Conservation (phyloP, 495 filamentous ascomycete species). For the Chaetomium fimeti region DNA sequence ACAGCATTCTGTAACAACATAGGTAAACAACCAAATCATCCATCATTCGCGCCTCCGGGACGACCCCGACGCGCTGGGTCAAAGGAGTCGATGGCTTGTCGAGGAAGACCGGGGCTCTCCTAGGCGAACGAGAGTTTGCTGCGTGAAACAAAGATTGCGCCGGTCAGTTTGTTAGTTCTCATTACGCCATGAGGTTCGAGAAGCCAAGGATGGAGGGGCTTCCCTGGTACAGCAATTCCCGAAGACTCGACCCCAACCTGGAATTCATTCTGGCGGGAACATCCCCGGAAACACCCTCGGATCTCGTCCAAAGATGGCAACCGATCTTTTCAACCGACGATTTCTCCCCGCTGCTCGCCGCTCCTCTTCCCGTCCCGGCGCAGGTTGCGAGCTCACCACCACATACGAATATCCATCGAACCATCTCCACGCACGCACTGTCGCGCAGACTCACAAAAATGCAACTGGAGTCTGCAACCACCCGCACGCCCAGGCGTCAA, state of each 20-base stretch:
- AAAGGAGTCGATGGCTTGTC: too few species aligned
- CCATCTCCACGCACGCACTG: neutral
- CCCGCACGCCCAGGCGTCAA: neutral
- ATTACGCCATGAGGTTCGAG: neutral
- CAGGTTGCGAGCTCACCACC: neutral
- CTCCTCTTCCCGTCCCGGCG: neutral
- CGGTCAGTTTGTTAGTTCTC: neutral
- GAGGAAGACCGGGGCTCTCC: neutral
- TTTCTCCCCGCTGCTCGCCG: too few species aligned
- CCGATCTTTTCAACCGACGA: neutral
- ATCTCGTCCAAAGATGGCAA: neutral
- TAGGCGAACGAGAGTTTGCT: neutral
- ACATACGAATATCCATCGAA: neutral
- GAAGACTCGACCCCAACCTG: neutral
- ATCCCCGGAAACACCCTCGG: neutral
- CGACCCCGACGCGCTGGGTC: neutral
- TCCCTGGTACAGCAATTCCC: slow-evolving; percentile 10
- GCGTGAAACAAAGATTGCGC: neutral
- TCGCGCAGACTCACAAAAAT: neutral
- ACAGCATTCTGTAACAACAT: too few species aligned
- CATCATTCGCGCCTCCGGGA: neutral
- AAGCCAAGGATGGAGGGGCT: neutral
- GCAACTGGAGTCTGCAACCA: neutral
- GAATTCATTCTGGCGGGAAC: neutral
- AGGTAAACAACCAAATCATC: too few species aligned